Conservation (phyloP, 495 filamentous ascomycete species). For the Daldinia concentrica region DNA sequence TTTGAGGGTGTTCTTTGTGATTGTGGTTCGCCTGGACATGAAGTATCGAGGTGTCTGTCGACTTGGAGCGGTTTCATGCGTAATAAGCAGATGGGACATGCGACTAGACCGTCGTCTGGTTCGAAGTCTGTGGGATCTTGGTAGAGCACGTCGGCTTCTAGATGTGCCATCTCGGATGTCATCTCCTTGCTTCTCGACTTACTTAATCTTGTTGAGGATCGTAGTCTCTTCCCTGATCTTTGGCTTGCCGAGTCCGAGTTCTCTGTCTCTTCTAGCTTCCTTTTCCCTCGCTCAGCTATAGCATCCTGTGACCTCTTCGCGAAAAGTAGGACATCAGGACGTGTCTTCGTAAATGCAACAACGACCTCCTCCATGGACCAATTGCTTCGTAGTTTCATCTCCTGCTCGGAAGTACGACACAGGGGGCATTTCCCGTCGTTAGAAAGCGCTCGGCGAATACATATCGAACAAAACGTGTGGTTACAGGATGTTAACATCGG, state of each 20-base stretch:
- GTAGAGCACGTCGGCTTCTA: constrained; percentile 48
- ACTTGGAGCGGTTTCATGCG: constrained; percentile 81
- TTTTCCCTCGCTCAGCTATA: constrained; percentile 50
- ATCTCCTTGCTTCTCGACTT: constrained; percentile 50
- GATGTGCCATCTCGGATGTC: constrained; percentile 48
- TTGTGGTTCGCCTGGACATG: constrained; percentile 53
- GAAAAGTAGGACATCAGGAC: constrained; percentile 68
- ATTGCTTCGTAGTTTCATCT: constrained; percentile 83
- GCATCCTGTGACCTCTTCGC: constrained; percentile 56
- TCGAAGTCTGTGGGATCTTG: constrained; percentile 46
- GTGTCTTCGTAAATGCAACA: constrained; percentile 74
- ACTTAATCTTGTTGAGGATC: constrained; percentile 56
- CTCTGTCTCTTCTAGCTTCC: constrained; percentile 57
- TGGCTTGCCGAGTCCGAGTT: constrained; percentile 26
- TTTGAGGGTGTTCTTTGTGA: constrained; percentile 35
- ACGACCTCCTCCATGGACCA: constrained; percentile 84
- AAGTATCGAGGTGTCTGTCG: constrained; percentile 79
- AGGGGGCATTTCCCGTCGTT: constrained; percentile 85
- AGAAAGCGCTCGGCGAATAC: constrained; percentile 85
- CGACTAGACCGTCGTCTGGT: constrained; percentile 75
- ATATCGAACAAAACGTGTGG: constrained; percentile 96
- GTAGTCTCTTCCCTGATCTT: constrained; percentile 55
- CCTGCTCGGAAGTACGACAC: constrained; percentile 80
- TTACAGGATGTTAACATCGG: constrained; percentile 94
- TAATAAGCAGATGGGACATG: constrained; percentile 81